Base-by-base conservation (phyloP, 768 basidiomycete genomes). In the Leccinum pellstonianum region DNA sequence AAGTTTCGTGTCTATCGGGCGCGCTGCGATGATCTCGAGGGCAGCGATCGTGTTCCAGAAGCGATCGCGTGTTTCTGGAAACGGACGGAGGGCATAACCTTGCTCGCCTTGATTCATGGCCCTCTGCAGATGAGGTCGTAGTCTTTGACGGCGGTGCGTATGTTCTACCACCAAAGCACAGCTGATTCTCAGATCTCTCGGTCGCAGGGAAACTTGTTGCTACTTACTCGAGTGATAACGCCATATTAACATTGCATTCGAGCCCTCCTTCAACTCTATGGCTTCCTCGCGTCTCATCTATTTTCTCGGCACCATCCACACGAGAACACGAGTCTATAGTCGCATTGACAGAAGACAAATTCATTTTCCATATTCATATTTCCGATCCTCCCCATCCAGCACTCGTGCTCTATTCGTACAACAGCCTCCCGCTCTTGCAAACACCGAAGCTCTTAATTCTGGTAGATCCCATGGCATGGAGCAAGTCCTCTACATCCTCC, bases 381-480 rank as follows among this genome's bases (percentile, higher is more conserved):
- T 64, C 70, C 27, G 66, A 62, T 66, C 73, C 51, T 59, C 77
- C 67, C 25, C 41, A 66, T 38, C 76, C 79, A 7, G 69, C 75
- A 6, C 72, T 90, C 9, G 65, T 69, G 17, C 63, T 90, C 9
- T 69, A 80, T 57, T 82, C 83, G 14, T 78, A 79, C 52, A 78
- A 78, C 29, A 71, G 69, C 37, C 77, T 92, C 3, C 88, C 90
- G 0, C 75, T 87, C 10, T 59, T 77, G 1, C 70, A 71, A 52
- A 76, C 79, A 12, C 75, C 77, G 11, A 75, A 77, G 54, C 77
- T 85, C 60, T 86, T 94, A 27, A 69, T 92, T 27, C 88, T 90
- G 14, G 90, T 94, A 7, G 92, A 94, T 69, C 92, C 92, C 0
- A 94, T 93, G 92, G 87, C 86, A 9, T 93, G 90, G 92, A 83